Base-by-base conservation (phyloP, 2,329 filamentous ascomycete species). In the Calonectria leucothoes region DNA sequence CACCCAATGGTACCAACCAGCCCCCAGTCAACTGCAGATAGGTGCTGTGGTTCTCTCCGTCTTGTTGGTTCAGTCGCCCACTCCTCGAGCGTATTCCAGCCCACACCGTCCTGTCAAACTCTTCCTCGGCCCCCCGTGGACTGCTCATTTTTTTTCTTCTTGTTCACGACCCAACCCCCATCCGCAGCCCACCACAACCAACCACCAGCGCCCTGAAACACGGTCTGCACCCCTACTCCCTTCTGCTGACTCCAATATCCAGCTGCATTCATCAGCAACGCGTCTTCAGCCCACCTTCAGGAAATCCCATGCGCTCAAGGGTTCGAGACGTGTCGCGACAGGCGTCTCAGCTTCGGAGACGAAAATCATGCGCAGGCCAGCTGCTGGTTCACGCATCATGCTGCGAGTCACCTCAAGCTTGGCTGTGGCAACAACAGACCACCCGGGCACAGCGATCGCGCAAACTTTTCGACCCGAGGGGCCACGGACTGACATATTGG, bases 181-280 rank as follows among this genome's bases (percentile, higher is more conserved):
- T 73, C 69, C 69, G 35, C 70, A 71, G 45, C 74, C 77, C 74
- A 76, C 78, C 76, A 80, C 45, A 35, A 33, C 76, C 75, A 75
- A 64, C 66, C 71, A 72, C 42, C 70, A 74, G 49, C 70, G 79
- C 76, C 76, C 79, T 80, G 79, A 80, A 81, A 81, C 79, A 81
- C 72, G 74, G 71, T 72, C 74, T 77, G 61, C 78, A 76, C 77
- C 39, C 76, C 55, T 78, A 66, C 78, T 76, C 70, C 75, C 65
- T 79, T 79, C 45, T 74, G 51, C 79, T 77, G 71, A 76, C 73
- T 49, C 66, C 69, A 51, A 64, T 69, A 37, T 65, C 72, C 73
- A 75, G 69, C 51, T 72, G 70, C 66, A 69, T 69, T 66, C 72
- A 69, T 73, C 66, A 45, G 67, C 74, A 69, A 75, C 76, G 79